A percentile compares a stretch with the other conserved stretches of the same genome.
phyloP scores from a whole-genome alignment of 306 rosid genomes.

The Inga oerstediana region DNA sequence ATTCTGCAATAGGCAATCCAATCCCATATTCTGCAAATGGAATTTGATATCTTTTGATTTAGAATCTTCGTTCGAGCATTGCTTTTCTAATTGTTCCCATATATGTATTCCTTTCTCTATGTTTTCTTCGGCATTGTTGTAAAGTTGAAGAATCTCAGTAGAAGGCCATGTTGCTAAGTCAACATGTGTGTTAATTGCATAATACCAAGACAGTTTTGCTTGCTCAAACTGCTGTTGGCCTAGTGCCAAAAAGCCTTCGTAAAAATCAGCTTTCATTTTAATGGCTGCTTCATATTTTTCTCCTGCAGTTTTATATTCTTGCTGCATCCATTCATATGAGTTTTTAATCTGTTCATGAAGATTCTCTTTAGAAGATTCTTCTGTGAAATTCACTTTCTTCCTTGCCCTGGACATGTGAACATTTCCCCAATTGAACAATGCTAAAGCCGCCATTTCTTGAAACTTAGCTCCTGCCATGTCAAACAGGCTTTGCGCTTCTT shows the following conservation, averaged over 20 bases:
- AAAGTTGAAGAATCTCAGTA: constrained; percentile 64
- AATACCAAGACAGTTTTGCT: constrained; percentile 86
- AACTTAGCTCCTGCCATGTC: constrained; percentile 77
- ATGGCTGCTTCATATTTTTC: constrained; percentile 76
- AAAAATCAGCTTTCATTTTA: constrained; percentile 72
- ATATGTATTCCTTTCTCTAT: constrained; percentile 85
- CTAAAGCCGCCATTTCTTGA: constrained; percentile 93
- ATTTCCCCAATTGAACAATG: constrained; percentile 96
- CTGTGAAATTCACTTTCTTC: constrained; percentile 66
- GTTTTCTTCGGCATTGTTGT: constrained; percentile 75
- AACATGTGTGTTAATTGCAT: constrained; percentile 59
- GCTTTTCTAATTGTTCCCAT: constrained; percentile 69
- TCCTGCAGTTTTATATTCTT: constrained; percentile 70
- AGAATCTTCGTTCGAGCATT: constrained; percentile 40
- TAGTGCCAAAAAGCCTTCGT: constrained; percentile 81
- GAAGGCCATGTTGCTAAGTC: constrained; percentile 62
- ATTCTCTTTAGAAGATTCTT: constrained; percentile 58
- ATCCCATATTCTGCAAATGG: constrained; percentile 52
- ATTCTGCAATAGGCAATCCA: constrained; percentile 48
- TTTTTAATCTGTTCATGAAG: constrained; percentile 49
- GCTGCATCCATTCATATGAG: constrained; percentile 72
- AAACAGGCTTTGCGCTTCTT: constrained; percentile 84
- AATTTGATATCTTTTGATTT: constrained; percentile 42
- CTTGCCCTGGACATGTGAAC: constrained; percentile 84
- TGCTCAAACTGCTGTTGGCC: constrained; percentile 80